Evolutionary conservation across 306 rosid species (phyloP).

Genomic region (Castanea mollissima): DNA sequence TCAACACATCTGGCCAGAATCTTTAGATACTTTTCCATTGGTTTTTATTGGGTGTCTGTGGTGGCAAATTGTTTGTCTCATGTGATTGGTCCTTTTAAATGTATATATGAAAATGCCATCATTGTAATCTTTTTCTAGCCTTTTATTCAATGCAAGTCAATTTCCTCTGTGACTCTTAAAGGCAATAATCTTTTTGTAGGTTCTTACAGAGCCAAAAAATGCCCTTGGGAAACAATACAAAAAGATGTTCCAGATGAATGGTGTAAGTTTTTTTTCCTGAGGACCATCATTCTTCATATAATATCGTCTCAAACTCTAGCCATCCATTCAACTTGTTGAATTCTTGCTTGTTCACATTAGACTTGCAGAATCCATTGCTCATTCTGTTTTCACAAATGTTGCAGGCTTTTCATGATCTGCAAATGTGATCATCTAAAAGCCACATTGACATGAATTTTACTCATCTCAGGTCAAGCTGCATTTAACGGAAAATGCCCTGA

Average conservation of each 20-base stretch:
- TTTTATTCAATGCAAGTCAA: constrained; percentile 3
- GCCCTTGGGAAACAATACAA: constrained; percentile 96
- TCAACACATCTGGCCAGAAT: constrained; percentile 5
- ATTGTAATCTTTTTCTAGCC: background rate
- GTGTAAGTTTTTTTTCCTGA: constrained; percentile 46
- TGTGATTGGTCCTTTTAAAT: constrained; percentile 8
- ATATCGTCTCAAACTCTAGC: background rate
- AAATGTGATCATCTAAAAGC: constrained; percentile 18
- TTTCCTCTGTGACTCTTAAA: background rate
- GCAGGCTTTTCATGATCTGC: constrained; percentile 9
- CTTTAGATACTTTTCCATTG: background rate
- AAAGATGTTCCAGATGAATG: constrained; percentile 91
- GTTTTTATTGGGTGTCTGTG: constrained; percentile 2
- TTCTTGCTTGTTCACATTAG: constrained; percentile 21
- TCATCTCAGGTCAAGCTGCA: constrained; percentile 82
- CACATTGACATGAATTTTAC: constrained; percentile 1
- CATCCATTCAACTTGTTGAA: background rate
- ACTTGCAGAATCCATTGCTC: constrained; percentile 19
- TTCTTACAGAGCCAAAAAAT: constrained; percentile 90
- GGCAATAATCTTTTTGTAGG: constrained; percentile 44
- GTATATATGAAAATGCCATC: background rate
- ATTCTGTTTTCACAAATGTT: constrained; percentile 1
- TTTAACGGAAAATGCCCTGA: constrained; percentile 59
- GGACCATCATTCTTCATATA: background rate
- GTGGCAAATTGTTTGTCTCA: background rate